Conservation (phyloP, 2,329 filamentous ascomycete genomes). For the Coleophoma cylindrospora region DNA sequence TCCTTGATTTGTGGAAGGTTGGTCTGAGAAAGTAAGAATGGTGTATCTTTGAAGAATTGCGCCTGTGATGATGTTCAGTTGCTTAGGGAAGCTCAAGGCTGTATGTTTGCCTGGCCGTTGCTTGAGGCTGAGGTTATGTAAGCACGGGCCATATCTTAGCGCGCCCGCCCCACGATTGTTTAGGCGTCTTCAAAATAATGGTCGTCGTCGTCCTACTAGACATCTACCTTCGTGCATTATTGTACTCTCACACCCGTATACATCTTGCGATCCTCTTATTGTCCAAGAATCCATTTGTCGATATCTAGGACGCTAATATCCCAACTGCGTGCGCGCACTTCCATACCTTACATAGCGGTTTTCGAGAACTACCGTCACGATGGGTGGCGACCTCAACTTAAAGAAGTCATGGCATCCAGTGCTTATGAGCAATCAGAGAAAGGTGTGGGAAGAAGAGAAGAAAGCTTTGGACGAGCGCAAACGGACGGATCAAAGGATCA, state of each 20-base stretch:
- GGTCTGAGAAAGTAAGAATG: neutral
- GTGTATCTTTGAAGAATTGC: neutral
- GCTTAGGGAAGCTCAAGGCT: neutral
- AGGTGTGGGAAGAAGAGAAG: slow-evolving; percentile 88
- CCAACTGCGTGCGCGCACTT: too few relatives aligned
- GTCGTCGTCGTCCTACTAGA: too few relatives aligned
- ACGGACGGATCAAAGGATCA: slow-evolving; percentile 82
- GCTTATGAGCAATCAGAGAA: slow-evolving; percentile 83
- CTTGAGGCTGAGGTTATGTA: neutral
- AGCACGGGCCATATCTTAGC: neutral
- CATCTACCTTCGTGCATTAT: too few relatives aligned
- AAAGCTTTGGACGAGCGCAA: slow-evolving; percentile 93
- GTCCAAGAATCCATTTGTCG: too few relatives aligned
- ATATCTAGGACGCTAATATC: too few relatives aligned
- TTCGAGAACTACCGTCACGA: slow-evolving; percentile 40
- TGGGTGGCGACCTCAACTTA: slow-evolving; percentile 93
- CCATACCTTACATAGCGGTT: too few relatives aligned
- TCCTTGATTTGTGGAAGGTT: neutral
- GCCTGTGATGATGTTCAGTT: neutral
- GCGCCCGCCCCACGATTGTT: neutral
- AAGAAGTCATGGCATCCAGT: slow-evolving; percentile 95
- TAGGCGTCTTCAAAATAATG: neutral
- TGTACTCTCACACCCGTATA: too few relatives aligned
- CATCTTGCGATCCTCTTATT: too few relatives aligned
- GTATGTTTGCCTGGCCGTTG: neutral